phyloP scores from a whole-genome alignment of 208 protist species.

The Trypanosomatidae sp. region DNA sequence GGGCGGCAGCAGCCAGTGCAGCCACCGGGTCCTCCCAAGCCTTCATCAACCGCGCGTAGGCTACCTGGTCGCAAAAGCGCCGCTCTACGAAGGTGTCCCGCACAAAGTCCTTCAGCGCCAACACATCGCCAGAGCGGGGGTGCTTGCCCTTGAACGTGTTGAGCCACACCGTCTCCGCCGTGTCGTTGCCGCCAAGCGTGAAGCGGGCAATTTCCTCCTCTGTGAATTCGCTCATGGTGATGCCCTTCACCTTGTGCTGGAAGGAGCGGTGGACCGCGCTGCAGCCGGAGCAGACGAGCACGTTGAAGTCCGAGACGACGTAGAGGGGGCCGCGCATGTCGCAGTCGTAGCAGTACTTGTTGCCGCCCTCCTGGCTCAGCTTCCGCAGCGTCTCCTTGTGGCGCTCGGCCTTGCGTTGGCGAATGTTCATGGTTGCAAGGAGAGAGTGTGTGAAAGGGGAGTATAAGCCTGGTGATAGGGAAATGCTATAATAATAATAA shows the following conservation, averaged over 20 bases:
- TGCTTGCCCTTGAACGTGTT: constrained; percentile 34
- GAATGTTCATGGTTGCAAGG: constrained; percentile 62
- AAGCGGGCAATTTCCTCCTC: constrained; percentile 68
- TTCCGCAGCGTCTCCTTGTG: constrained; percentile 69
- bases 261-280: constrained; percentile 75
- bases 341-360: constrained; percentile 77
- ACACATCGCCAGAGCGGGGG: constrained; percentile 48
- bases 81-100: constrained; percentile 30
- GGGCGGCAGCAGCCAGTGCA: too few species aligned
- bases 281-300: constrained; percentile 85
- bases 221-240: constrained; percentile 82
- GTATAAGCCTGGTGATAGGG: not conserved
- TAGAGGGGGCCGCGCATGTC: constrained; percentile 72
- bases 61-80: constrained; percentile 30
- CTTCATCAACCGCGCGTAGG: constrained; percentile 32
- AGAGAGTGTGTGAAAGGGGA: too few species aligned
- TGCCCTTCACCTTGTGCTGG: constrained; percentile 90
- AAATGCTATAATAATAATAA: too few species aligned
- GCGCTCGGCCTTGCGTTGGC: constrained; percentile 48
- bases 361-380: constrained; percentile 54
- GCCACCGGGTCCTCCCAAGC: constrained; percentile 21
- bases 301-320: constrained; percentile 64
- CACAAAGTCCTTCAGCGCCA: constrained; percentile 41
- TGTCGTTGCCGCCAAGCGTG: constrained; percentile 63
- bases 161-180: constrained; percentile 60